Evolutionary conservation across 345 rosid genomes (phyloP).

Genomic region (Gynandropsis gynandra): DNA sequence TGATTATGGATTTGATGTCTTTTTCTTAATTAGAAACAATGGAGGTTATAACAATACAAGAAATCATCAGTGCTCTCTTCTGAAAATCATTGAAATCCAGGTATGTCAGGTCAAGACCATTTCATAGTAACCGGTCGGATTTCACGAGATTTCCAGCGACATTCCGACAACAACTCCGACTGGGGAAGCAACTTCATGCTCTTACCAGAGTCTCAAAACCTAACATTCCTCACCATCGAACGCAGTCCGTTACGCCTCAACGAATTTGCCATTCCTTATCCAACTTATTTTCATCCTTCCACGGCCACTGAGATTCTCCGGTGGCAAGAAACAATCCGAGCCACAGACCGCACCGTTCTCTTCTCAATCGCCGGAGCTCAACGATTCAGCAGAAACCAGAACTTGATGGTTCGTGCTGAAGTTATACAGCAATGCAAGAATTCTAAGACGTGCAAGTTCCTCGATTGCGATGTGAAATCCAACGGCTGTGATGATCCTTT

Average conservation of each 20-base stretch:
- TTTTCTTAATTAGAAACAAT: too few relatives aligned
- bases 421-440: slow-evolving; percentile 41
- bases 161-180: slow-evolving; percentile 3
- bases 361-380: slow-evolving; percentile 54
- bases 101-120: slow-evolving; percentile 49
- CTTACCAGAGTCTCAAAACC: slow-evolving; percentile 39
- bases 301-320: slow-evolving; percentile 20
- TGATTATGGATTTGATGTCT: too few relatives aligned
- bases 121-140: slow-evolving; percentile 52
- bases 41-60: too few relatives aligned
- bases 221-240: slow-evolving; percentile 50
- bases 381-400: slow-evolving; percentile 25
- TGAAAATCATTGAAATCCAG: slow-evolving; percentile 13
- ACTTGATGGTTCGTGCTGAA: slow-evolving; percentile 31
- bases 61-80: too few relatives aligned
- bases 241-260: slow-evolving; percentile 32
- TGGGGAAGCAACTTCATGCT: slow-evolving; percentile 52
- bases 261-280: slow-evolving; percentile 55
- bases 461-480: slow-evolving; percentile 28
- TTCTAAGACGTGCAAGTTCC: slow-evolving; percentile 29
- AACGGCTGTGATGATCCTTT: slow-evolving; percentile 36
- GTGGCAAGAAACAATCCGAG: slow-evolving; percentile 42
- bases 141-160: slow-evolving; percentile 45
- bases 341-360: slow-evolving; percentile 22
- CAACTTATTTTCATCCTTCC: slow-evolving; percentile 53